These are phyloP conservation scores for Nannochloris sp. DNA, from an alignment of 139 green algal genomes.

Conservation along the genomic window DNA sequence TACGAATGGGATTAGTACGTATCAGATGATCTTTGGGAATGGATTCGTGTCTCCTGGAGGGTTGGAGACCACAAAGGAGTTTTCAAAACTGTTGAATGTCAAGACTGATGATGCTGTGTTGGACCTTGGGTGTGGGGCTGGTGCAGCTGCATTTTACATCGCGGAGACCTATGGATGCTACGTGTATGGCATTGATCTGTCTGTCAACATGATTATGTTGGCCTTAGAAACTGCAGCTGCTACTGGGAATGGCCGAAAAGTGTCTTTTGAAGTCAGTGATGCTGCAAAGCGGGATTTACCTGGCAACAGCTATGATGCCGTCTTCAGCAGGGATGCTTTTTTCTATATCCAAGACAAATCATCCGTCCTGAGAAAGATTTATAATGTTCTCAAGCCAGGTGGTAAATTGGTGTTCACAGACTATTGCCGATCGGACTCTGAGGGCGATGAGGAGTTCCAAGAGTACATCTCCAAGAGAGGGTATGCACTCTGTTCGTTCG, in stretches of 20 bases:
- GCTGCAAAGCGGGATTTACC: constrained; percentile 34
- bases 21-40: constrained; percentile 67
- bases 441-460: constrained; percentile 4
- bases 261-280: constrained; percentile 74
- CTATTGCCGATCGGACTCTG: constrained; percentile 52
- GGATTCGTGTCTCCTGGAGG: constrained; percentile 74
- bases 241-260: constrained; percentile 20
- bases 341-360: constrained; percentile 78
- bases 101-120: constrained; percentile 55
- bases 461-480: constrained; percentile 57
- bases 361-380: constrained; percentile 48
- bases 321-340: constrained; percentile 61
- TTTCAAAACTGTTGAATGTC: constrained; percentile 46
- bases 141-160: constrained; percentile 59
- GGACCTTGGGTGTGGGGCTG: constrained; percentile 71
- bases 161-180: constrained; percentile 43
- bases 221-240: constrained; percentile 49
- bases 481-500: constrained; percentile 54
- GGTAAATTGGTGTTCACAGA: constrained; percentile 71
- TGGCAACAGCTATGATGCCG: constrained; percentile 47
- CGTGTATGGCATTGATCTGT: constrained; percentile 76
- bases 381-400: constrained; percentile 55
- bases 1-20: constrained; percentile 47
- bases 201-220: constrained; percentile 67
- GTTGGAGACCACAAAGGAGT: constrained; percentile 38